phyloP scores from a whole-genome alignment of 78 protist genomes.

The Monosiga brevicollis region DNA sequence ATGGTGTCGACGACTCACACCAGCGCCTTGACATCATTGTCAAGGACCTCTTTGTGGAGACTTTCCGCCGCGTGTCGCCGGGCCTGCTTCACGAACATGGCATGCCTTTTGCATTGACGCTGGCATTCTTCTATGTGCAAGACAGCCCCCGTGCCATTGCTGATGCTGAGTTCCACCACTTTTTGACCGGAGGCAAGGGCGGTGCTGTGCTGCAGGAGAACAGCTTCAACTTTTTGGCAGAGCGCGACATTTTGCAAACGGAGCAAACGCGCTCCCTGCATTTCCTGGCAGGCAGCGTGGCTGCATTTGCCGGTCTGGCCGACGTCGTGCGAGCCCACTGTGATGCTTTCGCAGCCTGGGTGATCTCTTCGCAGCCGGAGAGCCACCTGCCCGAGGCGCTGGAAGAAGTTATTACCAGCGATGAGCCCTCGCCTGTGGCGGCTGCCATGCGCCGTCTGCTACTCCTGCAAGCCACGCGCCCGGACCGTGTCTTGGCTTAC shows the following conservation, averaged over 20 bases:
- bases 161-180: conserved; percentile 35
- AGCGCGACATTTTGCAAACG: not conserved
- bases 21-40: conserved; percentile 50
- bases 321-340: not conserved
- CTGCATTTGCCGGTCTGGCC: not conserved
- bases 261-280: not conserved
- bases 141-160: conserved; percentile 30
- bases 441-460: conserved; percentile 39
- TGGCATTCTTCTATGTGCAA: conserved; percentile 50
- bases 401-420: not conserved
- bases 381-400: not conserved
- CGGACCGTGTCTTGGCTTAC: conserved; percentile 48
- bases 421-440: not conserved
- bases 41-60: conserved; percentile 29
- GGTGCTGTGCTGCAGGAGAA: not conserved
- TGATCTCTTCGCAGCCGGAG: conserved; percentile 5
- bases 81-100: conserved; percentile 66
- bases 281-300: not conserved
- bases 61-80: conserved; percentile 33
- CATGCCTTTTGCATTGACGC: conserved; percentile 70
- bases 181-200: conserved; percentile 46
- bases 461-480: conserved; percentile 65
- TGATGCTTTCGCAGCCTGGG: not conserved
- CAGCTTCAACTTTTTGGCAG: not conserved
- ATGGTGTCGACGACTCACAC: conserved; percentile 24